Evolutionary conservation across 768 basidiomycete species (phyloP).

Genomic region (Termitomyces sp.): DNA sequence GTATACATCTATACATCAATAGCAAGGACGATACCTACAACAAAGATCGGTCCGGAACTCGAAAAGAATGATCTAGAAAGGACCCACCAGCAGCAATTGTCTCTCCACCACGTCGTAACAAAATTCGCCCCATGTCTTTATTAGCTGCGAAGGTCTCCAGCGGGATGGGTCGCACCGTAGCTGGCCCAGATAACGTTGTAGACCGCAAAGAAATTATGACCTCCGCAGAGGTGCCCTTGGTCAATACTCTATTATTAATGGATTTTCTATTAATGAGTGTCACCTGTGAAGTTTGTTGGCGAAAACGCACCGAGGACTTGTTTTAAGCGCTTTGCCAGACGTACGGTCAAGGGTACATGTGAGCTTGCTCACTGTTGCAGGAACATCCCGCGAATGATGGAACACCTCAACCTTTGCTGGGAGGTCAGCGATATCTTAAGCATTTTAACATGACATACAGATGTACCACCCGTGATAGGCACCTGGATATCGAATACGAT

Average conservation of each 20-base stretch:
- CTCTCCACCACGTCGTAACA: conserved; percentile 86
- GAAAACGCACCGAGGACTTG: conserved; percentile 67
- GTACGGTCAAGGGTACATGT: conserved; percentile 75
- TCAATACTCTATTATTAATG: conserved; percentile 56
- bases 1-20: background rate
- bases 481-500: conserved; percentile 91
- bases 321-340: conserved; percentile 67
- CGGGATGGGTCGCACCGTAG: conserved; percentile 58
- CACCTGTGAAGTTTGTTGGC: background rate
- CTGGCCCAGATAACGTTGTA: conserved; percentile 41
- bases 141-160: conserved; percentile 82
- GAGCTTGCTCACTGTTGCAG: conserved; percentile 81
- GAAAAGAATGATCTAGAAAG: background rate
- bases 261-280: background rate
- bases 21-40: background rate
- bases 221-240: conserved; percentile 82
- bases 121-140: conserved; percentile 94
- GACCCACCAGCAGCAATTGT: conserved; percentile 84
- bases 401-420: conserved; percentile 77
- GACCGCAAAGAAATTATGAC: conserved; percentile 76
- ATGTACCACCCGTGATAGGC: conserved; percentile 83
- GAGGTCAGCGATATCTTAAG: background rate
- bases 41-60: too few species aligned
- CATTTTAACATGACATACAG: conserved; percentile 40
- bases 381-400: conserved; percentile 90